A percentile compares a stretch with the other conserved stretches of the same genome.
Conservation (phyloP, 2,329 filamentous ascomycete species). For the Orbilia javanica region DNA sequence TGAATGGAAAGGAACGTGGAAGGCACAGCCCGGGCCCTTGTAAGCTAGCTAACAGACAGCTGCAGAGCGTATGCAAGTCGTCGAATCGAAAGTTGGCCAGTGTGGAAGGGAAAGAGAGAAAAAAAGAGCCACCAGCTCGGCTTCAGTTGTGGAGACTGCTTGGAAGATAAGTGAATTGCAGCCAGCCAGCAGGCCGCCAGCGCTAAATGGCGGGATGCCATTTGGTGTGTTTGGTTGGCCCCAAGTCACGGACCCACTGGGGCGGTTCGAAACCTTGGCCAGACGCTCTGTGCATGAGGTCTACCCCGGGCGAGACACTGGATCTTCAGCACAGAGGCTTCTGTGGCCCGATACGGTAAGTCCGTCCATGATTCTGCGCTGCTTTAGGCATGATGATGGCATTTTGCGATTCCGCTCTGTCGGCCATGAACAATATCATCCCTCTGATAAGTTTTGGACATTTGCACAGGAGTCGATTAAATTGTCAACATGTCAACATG, state of each 20-base stretch:
- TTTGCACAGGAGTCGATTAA: slow-evolving; percentile 5
- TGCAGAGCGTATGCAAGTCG: slow-evolving; percentile 40
- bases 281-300: slow-evolving; percentile 56
- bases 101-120: slow-evolving; percentile 60
- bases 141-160: slow-evolving; percentile 54
- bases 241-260: slow-evolving; percentile 51
- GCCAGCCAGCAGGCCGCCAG: slow-evolving; percentile 45
- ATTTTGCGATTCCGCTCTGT: slow-evolving; percentile 8
- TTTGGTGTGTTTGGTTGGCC: slow-evolving; percentile 47
- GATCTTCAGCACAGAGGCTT: slow-evolving; percentile 1
- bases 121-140: slow-evolving; percentile 30
- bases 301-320: slow-evolving; percentile 41
- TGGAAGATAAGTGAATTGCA: slow-evolving; percentile 57
- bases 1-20: slow-evolving; percentile 62
- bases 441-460: slow-evolving; percentile 25
- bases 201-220: slow-evolving; percentile 54
- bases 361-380: slow-evolving; percentile 31
- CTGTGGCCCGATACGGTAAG: slow-evolving; percentile 32
- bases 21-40: slow-evolving; percentile 64
- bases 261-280: slow-evolving; percentile 59
- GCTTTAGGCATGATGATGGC: slow-evolving; percentile 42
- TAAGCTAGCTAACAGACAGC: slow-evolving; percentile 62
- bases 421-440: slow-evolving; percentile 11
- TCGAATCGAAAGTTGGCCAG: slow-evolving; percentile 59
- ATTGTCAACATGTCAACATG: too few species aligned